Conservation (phyloP, 345 rosid genomes). For the Eucalyptus leucophloia region DNA sequence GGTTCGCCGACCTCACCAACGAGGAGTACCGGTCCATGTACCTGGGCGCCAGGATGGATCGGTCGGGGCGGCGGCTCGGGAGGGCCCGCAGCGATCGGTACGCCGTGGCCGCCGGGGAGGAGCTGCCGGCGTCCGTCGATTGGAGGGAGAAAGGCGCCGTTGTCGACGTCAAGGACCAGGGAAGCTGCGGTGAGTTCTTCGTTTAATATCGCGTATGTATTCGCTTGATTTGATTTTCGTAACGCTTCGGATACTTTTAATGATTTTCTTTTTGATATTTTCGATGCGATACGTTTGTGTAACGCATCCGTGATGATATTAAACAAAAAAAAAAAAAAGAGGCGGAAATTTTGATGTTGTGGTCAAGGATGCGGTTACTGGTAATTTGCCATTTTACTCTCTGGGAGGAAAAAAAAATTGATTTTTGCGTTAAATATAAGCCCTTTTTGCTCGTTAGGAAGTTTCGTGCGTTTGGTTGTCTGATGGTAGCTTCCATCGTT, state of each 20-base stretch:
- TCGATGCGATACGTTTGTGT: background rate
- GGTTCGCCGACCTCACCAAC: constrained; percentile 84
- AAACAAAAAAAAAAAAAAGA: background rate
- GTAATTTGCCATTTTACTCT: background rate
- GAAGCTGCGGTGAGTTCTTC: constrained; percentile 51
- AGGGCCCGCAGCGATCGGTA: constrained; percentile 34
- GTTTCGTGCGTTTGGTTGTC: background rate
- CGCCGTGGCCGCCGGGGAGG: constrained; percentile 45
- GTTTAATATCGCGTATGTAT: background rate
- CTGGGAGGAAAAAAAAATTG: background rate
- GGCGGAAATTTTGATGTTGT: background rate
- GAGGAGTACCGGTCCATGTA: constrained; percentile 78
- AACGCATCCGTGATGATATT: background rate
- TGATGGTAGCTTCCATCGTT: background rate
- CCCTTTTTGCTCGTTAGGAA: background rate
- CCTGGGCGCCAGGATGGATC: constrained; percentile 34
- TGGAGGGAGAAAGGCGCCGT: constrained; percentile 87
- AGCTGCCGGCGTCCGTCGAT: constrained; percentile 58
- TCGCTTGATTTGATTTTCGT: background rate
- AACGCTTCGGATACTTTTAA: background rate
- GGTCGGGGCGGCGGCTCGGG: constrained; percentile 10
- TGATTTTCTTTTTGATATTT: background rate
- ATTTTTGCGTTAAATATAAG: background rate
- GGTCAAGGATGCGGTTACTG: background rate
- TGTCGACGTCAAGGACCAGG: constrained; percentile 72